Evolutionary conservation across 331 rosid genomes (phyloP), one percentile per base, ranked within the genome.

Genomic region (Spiraea crenata): DNA sequence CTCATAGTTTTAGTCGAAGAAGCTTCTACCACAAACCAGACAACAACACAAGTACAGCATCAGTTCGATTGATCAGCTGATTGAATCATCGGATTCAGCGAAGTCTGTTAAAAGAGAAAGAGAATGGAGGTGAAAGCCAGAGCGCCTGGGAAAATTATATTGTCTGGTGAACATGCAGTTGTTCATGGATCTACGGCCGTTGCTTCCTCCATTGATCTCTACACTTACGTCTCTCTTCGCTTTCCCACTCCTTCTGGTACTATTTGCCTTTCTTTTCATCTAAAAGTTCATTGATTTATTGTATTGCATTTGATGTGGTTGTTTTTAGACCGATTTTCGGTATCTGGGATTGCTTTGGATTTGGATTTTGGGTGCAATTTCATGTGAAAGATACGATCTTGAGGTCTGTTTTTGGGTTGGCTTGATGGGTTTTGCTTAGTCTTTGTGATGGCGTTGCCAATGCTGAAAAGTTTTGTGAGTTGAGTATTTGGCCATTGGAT

Each of bases 171-270:
- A 73, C 99, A 95, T 51, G 99, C 99, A 25, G 99, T 95, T 8
- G 99, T 95, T 63, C 96, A 95, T 70, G 97, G 96, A 82, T 89
- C 97, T 59, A 86, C 99, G 9, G 99, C 99, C 6, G 88, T 95
- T 4, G 99, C 99, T 10, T 82, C 99, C 50, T 87, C 97, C 74
- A 84, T 95, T 50, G 86, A 82, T 48, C 78, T 86, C 67, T 91
- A 74, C 86, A 95, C 99, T 63, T 77, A 83, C 20, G 96, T 82
- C 20, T 82, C 96, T 68, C 82, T 95, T 64, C 96, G 86, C 62
- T 82, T 88, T 71, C 85, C 96, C 63, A 80, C 82, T 79, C 86
- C 91, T 73, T 83, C 93, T 37, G 96, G 97, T 89, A 76, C 39
- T 34, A 57, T 50, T 57, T 39, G 54, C 19, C 45, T 38, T 75